Evolutionary conservation across 2,329 filamentous ascomycete species (phyloP).

Genomic region (Ceratocystis alfenasii): DNA sequence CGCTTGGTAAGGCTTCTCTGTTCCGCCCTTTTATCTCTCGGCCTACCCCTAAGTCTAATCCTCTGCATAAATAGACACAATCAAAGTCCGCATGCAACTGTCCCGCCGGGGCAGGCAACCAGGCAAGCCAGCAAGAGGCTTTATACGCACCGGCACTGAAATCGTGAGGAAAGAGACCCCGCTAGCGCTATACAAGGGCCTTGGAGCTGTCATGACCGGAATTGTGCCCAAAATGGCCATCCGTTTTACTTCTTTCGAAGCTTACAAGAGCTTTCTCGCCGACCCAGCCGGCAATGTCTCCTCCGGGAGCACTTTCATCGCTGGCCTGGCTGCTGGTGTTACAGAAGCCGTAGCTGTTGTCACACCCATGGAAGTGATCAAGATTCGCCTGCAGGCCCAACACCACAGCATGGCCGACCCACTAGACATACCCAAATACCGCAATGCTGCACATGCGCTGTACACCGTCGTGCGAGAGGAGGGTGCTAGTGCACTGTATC

Average conservation of each 20-base stretch:
- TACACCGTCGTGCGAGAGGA: conserved; percentile 92
- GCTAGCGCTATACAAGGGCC: conserved; percentile 88
- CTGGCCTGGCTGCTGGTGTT: conserved; percentile 82
- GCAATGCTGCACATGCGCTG: conserved; percentile 70
- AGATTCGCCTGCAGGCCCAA: conserved; percentile 95
- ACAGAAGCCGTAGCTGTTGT: conserved; percentile 95
- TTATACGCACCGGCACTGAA: conserved; percentile 70
- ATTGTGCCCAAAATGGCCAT: conserved; percentile 99
- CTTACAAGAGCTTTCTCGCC: conserved; percentile 76
- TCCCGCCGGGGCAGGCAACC: conserved; percentile 72
- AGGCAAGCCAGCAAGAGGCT: conserved; percentile 76
- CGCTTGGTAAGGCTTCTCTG: conserved; percentile 52
- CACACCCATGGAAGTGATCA: conserved; percentile 97
- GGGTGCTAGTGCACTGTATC: conserved; percentile 75
- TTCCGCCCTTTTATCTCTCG: conserved; percentile 13
- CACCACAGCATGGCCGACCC: conserved; percentile 97
- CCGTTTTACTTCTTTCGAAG: conserved; percentile 93
- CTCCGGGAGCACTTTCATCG: conserved; percentile 56
- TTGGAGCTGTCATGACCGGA: conserved; percentile 90
- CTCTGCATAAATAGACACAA: conserved; percentile 52
- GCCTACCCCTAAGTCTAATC: conserved; percentile 13
- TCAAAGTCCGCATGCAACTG: conserved; percentile 99
- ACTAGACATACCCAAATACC: conserved; percentile 91
- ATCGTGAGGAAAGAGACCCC: conserved; percentile 87
- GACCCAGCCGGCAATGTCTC: conserved; percentile 56